Evolutionary conservation across 78 protist genomes (phyloP).

Genomic region (Chrysochromulina tobinii): DNA sequence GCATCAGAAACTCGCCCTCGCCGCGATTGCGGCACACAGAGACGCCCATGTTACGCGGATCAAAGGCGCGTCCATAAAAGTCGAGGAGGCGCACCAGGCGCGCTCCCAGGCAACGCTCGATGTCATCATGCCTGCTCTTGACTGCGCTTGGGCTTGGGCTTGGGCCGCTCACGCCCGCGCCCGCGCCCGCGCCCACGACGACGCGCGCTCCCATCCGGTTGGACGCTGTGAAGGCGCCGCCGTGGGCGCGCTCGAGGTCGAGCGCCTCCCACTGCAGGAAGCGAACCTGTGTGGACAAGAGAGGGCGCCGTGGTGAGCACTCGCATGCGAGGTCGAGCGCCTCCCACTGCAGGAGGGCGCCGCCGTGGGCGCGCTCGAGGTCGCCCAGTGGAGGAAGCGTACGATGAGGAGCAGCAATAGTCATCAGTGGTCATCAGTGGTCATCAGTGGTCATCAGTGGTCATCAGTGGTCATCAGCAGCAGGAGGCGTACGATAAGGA

Average conservation of each 20-base stretch:
- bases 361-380: too few relatives aligned
- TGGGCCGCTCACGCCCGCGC: too few relatives aligned
- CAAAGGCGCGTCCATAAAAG: slow-evolving; percentile 6
- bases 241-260: neutral
- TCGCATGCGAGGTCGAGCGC: neutral
- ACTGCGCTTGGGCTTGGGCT: too few relatives aligned
- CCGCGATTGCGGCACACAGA: neutral
- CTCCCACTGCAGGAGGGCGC: too few relatives aligned
- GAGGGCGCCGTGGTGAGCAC: too few relatives aligned
- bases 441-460: too few relatives aligned
- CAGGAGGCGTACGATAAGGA: slow-evolving; percentile 18
- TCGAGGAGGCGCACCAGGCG: neutral
- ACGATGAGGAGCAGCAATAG: slow-evolving; percentile 18
- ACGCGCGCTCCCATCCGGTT: too few relatives aligned
- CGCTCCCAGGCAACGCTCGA: neutral
- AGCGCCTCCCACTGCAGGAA: too few relatives aligned
- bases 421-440: neutral
- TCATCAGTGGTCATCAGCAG: neutral
- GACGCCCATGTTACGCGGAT: neutral
- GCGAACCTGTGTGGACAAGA: neutral
- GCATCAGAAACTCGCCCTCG: neutral
- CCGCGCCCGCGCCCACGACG: too few relatives aligned
- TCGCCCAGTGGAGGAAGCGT: neutral
- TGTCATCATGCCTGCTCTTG: too few relatives aligned
- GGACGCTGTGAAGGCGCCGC: too few relatives aligned